Base-by-base conservation (phyloP, 2,329 filamentous ascomycete genomes). In the Phyllosticta ampelicida region DNA sequence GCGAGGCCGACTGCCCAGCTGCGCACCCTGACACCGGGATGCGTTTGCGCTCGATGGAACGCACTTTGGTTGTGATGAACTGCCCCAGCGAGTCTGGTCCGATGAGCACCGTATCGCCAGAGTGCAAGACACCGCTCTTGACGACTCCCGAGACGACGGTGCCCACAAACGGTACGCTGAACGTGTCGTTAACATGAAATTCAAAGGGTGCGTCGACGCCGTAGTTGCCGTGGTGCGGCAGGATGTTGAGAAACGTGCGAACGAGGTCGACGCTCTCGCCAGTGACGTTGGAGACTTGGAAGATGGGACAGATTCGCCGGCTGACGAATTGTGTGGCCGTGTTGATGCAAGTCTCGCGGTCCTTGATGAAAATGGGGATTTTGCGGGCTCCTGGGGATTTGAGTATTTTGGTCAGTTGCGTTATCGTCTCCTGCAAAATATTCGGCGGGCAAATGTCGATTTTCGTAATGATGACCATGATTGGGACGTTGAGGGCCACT, bases 391-490 rank as follows among this genome's bases (percentile, higher is more conserved):
- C 94, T 0, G 91, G 91, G 58, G 89, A 95, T 72, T 96, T 96
- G 63, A 99, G 79, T 55, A 99, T 96, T 68, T 91, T 89, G 56
- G 85, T 92, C 62, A 99, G 83, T 71, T 97, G 92, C 10, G 85
- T 87, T 51, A 97, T 85, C 20, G 94, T 99, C 76, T 97, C 87
- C 74, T 95, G 85, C 21, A 99, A 78, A 67, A 99, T 96, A 63
- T 97, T 88, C 1, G 92, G 90, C 20, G 94, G 94, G 71, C 94
- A 97, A 58, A 97, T 97, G 70, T 97, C 94, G 63, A 97, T 96
- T 77, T 97, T 99, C 72, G 92, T 99, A 62, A 97, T 85, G 63
- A 96, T 86, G 3, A 97, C 91, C 89, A 99, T 95, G 65, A 99
- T 90, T 0, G 94, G 94, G 10, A 99, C 92, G 67, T 97, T 97